phyloP scores from a whole-genome alignment of 2,329 filamentous ascomycete species.

The Colletotrichum paranaense region DNA sequence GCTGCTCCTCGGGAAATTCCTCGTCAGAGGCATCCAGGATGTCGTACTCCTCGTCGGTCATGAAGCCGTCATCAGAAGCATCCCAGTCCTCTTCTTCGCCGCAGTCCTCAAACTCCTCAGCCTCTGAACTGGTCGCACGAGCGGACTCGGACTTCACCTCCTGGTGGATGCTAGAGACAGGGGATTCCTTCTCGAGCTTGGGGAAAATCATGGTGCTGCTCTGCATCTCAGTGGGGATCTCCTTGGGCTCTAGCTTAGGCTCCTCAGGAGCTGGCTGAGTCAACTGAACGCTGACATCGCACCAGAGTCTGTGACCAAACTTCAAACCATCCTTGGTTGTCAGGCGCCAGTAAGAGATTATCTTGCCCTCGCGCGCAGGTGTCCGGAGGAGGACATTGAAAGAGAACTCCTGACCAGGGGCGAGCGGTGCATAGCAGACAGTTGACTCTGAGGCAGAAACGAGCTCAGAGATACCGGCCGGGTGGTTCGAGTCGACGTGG shows the following conservation, averaged over 20 bases:
- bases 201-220: conserved; percentile 93
- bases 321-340: conserved; percentile 82
- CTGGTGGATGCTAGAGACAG: conserved; percentile 81
- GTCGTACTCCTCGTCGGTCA: conserved; percentile 98
- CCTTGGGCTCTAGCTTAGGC: conserved; percentile 40
- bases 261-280: conserved; percentile 48
- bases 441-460: conserved; percentile 86
- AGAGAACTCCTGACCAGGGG: conserved; percentile 78
- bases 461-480: conserved; percentile 82
- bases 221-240: conserved; percentile 45
- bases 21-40: conserved; percentile 95
- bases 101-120: conserved; percentile 65
- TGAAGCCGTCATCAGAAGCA: conserved; percentile 78
- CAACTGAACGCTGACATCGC: conserved; percentile 80
- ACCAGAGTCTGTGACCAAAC: conserved; percentile 96
- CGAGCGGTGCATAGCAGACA: conserved; percentile 74
- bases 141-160: conserved; percentile 62
- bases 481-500: conserved; percentile 82
- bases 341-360: conserved; percentile 96
- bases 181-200: conserved; percentile 94
- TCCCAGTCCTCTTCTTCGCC: conserved; percentile 71
- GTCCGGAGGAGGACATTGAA: conserved; percentile 91
- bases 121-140: conserved; percentile 54
- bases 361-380: conserved; percentile 78
- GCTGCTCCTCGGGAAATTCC: conserved; percentile 74